Evolutionary conservation across 2,329 filamentous ascomycete genomes (phyloP).

Genomic region (Colletotrichum higginsianum): DNA sequence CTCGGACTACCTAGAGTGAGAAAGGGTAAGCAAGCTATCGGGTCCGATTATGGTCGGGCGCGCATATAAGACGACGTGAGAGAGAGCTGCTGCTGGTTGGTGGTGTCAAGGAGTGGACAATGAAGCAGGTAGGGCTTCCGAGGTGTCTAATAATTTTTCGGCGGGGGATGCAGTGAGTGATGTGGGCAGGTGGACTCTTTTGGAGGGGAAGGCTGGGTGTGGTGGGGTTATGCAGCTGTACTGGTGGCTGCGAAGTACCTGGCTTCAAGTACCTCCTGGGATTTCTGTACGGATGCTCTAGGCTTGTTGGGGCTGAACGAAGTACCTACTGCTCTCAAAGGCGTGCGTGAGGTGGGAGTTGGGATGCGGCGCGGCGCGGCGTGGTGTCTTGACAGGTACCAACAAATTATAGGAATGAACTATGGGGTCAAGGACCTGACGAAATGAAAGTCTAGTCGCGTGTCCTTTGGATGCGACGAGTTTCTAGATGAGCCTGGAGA

Average conservation of each 20-base stretch:
- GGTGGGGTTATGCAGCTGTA: constrained; percentile 35
- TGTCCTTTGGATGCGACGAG: background rate
- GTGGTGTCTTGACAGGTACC: background rate
- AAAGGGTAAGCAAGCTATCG: constrained; percentile 39
- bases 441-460: background rate
- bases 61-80: constrained; percentile 36
- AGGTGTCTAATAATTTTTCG: constrained; percentile 43
- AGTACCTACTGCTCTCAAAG: background rate
- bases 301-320: background rate
- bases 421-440: background rate
- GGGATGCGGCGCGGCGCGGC: background rate
- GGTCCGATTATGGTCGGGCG: constrained; percentile 36
- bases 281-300: background rate
- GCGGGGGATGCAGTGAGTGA: constrained; percentile 40
- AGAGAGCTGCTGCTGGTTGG: constrained; percentile 9
- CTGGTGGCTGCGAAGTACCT: constrained; percentile 35
- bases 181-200: constrained; percentile 41
- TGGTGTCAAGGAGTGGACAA: constrained; percentile 7
- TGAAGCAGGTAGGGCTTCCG: constrained; percentile 40
- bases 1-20: constrained; percentile 27
- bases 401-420: background rate
- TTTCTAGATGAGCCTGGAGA: background rate
- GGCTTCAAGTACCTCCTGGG: constrained; percentile 14
- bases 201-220: constrained; percentile 36
- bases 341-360: background rate